Evolutionary conservation across 176 grass and related monocot species (phyloP), one percentile per base, ranked within the genome.

Genomic region (Carex kokanica): DNA sequence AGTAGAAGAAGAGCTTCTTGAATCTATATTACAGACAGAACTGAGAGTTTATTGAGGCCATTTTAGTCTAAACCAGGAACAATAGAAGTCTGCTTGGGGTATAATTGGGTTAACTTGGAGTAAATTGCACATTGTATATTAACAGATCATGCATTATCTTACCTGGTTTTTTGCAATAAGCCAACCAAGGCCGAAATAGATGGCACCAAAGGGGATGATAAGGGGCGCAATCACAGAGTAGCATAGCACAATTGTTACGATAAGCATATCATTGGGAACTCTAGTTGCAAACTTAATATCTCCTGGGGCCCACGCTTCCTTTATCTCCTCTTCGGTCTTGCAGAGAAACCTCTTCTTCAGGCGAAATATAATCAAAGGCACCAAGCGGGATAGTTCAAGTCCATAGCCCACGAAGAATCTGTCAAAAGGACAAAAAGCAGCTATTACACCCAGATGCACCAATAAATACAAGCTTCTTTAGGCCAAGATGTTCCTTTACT

Each of bases 381-480:
- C 93, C 82, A 99, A 7, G 1, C 91, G 96, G 45, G 96, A 99
- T 24, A 95, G 88, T 77, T 99, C 89, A 71, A 99, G 96, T 45
- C 93, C 96, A 59, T 99, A 99, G 60, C 96, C 96, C 84, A 99
- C 86, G 53, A 99, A 99, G 85, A 93, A 95, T 84, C 96, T 99
- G 88, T n/a, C 2, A 55, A 86, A 45, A 56, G 7, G 15, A 87
- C 54, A 80, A 72, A 18, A 89, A 78, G n/a, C 25, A 84, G 73
- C 83, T 82, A 88, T 51, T 27, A 78, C 51, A 60, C 38, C 45
- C 59, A 66, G 3, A 36, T 85, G 24, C 54, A 68, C 8, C 38
- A 32, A 55, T 54, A 85, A 68, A 84, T 83, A 57, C 20, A 87
- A 24, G 53, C 2, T 62, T 34, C 2, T 29, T 6, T 53, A 85